These are phyloP conservation scores for Epichloe brachyelytri DNA, from an alignment of 2,329 filamentous ascomycete species.

Conservation along the genomic window DNA sequence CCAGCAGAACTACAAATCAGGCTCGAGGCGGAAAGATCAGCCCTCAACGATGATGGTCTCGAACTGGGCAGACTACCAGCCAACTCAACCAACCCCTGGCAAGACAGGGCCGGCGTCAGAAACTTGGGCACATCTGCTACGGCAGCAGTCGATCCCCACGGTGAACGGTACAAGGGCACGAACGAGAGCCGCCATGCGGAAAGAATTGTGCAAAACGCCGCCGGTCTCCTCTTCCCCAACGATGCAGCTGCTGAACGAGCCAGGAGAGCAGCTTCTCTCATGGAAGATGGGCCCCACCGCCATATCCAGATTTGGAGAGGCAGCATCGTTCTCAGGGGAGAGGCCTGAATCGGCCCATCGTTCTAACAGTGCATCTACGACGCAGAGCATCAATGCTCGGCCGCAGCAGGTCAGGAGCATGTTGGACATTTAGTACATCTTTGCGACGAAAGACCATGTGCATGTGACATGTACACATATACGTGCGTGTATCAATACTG, in stretches of 20 bases:
- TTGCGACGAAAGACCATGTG: background rate
- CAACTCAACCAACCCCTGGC: conserved; percentile 16
- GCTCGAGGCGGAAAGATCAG: conserved; percentile 19
- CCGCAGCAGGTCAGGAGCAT: conserved; percentile 46
- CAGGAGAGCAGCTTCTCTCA: conserved; percentile 26
- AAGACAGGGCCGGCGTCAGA: conserved; percentile 17
- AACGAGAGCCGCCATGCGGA: conserved; percentile 33
- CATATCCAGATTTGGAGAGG: conserved; percentile 20
- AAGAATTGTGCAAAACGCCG: conserved; percentile 28
- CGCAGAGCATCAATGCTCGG: conserved; percentile 31
- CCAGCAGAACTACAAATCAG: conserved; percentile 24
- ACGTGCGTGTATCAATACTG: no score
- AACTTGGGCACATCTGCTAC: background rate
- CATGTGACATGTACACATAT: no score
- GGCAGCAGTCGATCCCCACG: background rate
- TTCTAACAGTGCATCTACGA: conserved; percentile 32
- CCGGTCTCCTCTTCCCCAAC: conserved; percentile 37
- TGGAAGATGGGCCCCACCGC: conserved; percentile 32
- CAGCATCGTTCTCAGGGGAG: conserved; percentile 12
- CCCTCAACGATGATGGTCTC: conserved; percentile 19
- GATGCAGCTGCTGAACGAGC: conserved; percentile 15
- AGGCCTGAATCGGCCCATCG: conserved; percentile 22
- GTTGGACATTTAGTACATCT: conserved; percentile 34
- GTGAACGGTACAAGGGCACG: conserved; percentile 25
- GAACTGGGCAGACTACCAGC: conserved; percentile 24